Percentiles rank a stretch among this genome's conserved stretches.
These are phyloP conservation scores for Calonectria montana DNA, from an alignment of 2,329 filamentous ascomycete species.

Conservation along the genomic window DNA sequence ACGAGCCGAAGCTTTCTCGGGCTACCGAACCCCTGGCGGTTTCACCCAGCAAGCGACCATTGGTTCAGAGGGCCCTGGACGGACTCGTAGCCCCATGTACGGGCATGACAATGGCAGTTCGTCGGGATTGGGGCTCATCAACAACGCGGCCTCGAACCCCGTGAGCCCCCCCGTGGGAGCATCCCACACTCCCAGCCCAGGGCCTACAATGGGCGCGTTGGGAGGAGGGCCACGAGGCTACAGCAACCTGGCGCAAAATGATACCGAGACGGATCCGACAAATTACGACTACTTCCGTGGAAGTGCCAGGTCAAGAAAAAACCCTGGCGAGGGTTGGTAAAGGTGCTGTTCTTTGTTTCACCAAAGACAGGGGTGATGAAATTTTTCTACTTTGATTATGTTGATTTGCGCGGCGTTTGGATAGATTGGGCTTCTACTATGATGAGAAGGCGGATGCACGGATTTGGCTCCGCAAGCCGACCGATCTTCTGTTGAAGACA, in stretches of 20 bases:
- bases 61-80: constrained; percentile 40
- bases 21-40: constrained; percentile 38
- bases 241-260: constrained; percentile 67
- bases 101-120: constrained; percentile 64
- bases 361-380: neutral
- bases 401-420: constrained; percentile 45
- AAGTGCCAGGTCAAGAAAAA: constrained; percentile 40
- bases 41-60: constrained; percentile 40
- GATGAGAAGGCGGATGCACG: constrained; percentile 12
- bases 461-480: constrained; percentile 7
- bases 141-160: constrained; percentile 64
- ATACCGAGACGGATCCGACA: constrained; percentile 56
- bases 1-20: constrained; percentile 46
- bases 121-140: constrained; percentile 64
- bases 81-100: constrained; percentile 62
- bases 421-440: constrained; percentile 38
- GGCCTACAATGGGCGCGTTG: constrained; percentile 61
- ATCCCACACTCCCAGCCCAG: constrained; percentile 43
- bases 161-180: constrained; percentile 48
- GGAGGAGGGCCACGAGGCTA: constrained; percentile 71
- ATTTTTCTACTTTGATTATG: constrained; percentile 18
- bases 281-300: constrained; percentile 70
- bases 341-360: neutral
- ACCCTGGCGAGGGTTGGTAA: constrained; percentile 56
- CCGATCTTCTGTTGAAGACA: constrained; percentile 9